These are phyloP conservation scores for Biscutella auriculata DNA, from an alignment of 441 rosid species.

Conservation along the genomic window DNA sequence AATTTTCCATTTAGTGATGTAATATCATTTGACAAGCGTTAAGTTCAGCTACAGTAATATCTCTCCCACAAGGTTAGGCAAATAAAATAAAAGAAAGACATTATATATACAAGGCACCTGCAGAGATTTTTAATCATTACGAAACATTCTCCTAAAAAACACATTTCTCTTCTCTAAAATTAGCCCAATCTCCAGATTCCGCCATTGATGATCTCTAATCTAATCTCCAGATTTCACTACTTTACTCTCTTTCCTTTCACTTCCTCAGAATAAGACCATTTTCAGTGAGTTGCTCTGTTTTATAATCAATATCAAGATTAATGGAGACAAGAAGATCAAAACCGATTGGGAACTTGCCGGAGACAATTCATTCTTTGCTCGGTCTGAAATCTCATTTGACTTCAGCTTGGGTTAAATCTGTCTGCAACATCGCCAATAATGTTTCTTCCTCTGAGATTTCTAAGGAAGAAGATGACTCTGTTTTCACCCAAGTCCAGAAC, in stretches of 20 bases:
- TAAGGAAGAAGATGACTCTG: constrained; percentile 23
- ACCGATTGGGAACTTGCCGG: constrained; percentile 30
- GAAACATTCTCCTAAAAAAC: constrained; percentile 18
- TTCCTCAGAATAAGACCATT: background rate
- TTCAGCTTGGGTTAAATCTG: constrained; percentile 53
- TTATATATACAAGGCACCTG: background rate
- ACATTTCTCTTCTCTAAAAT: background rate
- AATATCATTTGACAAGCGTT: constrained; percentile 20
- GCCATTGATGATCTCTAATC: constrained; percentile 15
- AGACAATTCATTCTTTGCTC: constrained; percentile 55
- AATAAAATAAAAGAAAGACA: no score
- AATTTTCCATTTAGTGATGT: background rate
- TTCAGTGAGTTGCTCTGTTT: constrained; percentile 8
- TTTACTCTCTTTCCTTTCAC: background rate
- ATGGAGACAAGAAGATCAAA: constrained; percentile 30
- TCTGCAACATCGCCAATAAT: constrained; percentile 34
- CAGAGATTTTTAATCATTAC: background rate
- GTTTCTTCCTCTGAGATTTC: constrained; percentile 21
- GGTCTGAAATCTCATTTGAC: constrained; percentile 50
- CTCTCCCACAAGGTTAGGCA: background rate
- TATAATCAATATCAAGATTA: constrained; percentile 10
- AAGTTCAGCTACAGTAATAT: constrained; percentile 2
- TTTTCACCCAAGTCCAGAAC: constrained; percentile 11
- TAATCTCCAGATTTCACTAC: background rate
- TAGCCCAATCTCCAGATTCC: constrained; percentile 1